Evolutionary conservation across 371 early-diverging fungal genomes (phyloP).

Genomic region (Mucor mucedo): DNA sequence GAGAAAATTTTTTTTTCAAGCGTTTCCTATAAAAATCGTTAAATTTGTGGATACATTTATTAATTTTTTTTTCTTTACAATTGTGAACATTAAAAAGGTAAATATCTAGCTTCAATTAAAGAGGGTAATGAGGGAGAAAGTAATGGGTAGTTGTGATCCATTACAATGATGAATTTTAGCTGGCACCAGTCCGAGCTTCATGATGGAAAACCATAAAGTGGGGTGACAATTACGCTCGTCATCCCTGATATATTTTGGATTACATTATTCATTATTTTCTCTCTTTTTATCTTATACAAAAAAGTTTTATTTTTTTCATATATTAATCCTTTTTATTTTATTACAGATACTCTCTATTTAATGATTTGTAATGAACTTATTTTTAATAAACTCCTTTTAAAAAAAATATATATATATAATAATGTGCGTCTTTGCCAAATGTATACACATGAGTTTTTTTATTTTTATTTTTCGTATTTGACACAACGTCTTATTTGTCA

Average conservation of each 20-base stretch:
- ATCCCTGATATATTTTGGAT: conserved; percentile 28
- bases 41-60: background rate
- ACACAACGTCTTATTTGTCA: no score
- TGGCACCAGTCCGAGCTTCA: conserved; percentile 40
- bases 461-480: no score
- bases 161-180: conserved; percentile 31
- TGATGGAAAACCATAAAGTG: conserved; percentile 33
- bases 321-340: background rate
- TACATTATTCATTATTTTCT: background rate
- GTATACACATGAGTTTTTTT: no score
- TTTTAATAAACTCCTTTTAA: no score
- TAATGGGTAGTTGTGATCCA: conserved; percentile 1
- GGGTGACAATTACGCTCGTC: conserved; percentile 30
- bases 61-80: background rate
- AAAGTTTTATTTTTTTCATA: background rate
- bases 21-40: background rate
- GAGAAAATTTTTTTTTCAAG: background rate
- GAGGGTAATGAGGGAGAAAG: background rate
- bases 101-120: background rate
- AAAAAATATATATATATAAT: no score
- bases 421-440: no score
- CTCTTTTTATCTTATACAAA: conserved; percentile 3
- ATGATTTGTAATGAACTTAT: no score
- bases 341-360: background rate
- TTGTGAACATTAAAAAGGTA: background rate